A percentile compares a stretch with the other conserved stretches of the same genome.
phyloP scores from a whole-genome alignment of 164 flowering plant genomes.

The Stephania yunnanensis region DNA sequence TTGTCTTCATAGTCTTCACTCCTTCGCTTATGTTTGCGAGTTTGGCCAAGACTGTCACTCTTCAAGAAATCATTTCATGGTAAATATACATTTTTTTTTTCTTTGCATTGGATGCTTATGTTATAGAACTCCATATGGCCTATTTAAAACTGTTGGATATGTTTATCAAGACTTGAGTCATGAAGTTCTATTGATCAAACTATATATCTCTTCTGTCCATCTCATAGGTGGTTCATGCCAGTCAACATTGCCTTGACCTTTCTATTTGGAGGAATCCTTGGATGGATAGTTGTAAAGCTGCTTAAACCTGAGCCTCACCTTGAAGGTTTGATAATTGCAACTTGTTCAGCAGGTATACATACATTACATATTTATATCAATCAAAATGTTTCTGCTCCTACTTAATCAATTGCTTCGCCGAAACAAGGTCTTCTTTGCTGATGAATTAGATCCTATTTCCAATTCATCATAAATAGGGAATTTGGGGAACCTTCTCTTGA shows the following conservation, averaged over 20 bases:
- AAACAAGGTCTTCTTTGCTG: too few species aligned
- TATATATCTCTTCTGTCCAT: background rate
- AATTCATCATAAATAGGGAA: constrained; percentile 44
- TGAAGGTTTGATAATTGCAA: constrained; percentile 72
- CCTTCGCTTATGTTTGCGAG: constrained; percentile 76
- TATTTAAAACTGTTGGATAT: too few species aligned
- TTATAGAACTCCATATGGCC: too few species aligned
- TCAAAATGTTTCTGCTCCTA: background rate
- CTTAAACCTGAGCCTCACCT: constrained; percentile 63
- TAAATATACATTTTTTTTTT: constrained; percentile 15
- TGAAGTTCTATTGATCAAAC: background rate
- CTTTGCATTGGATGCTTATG: too few species aligned
- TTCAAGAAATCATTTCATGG: constrained; percentile 91
- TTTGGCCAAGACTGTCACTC: constrained; percentile 71
- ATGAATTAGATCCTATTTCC: background rate
- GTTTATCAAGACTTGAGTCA: background rate
- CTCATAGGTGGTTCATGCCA: constrained; percentile 97
- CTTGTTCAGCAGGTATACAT: constrained; percentile 63
- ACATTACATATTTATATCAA: background rate
- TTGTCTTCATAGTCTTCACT: constrained; percentile 75
- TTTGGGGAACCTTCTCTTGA: constrained; percentile 74
- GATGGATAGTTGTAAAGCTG: constrained; percentile 76
- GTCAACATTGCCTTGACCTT: constrained; percentile 72
- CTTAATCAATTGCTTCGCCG: background rate
- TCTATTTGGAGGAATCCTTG: constrained; percentile 66